phyloP scores from a whole-genome alignment of 2,329 filamentous ascomycete species.

The Seiridium unicorne region DNA sequence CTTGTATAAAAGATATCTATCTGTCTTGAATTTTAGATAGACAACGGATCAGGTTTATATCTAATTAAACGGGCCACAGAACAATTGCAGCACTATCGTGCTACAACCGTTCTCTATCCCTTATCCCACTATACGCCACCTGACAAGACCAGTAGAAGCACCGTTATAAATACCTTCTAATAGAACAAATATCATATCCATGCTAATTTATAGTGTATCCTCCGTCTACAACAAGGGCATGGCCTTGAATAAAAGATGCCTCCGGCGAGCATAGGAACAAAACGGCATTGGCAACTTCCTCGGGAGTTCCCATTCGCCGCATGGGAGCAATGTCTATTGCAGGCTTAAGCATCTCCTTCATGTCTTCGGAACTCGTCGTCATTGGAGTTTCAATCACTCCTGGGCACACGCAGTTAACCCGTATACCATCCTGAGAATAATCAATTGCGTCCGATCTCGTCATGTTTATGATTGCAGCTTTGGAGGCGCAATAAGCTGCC shows the following conservation, averaged over 20 bases:
- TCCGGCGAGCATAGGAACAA: slow-evolving; percentile 47
- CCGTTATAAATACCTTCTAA: too few species aligned
- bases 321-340: slow-evolving; percentile 47
- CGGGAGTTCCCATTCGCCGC: slow-evolving; percentile 46
- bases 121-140: too few species aligned
- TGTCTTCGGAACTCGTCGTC: slow-evolving; percentile 38
- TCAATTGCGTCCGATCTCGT: slow-evolving; percentile 56
- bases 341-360: slow-evolving; percentile 35
- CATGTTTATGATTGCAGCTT: slow-evolving; percentile 57
- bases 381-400: slow-evolving; percentile 46
- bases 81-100: too few species aligned
- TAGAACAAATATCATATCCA: not conserved
- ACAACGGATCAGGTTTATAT: too few species aligned
- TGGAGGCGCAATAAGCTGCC: slow-evolving; percentile 56
- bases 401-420: slow-evolving; percentile 37
- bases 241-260: slow-evolving; percentile 50
- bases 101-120: too few species aligned
- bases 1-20: too few species aligned
- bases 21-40: too few species aligned
- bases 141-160: too few species aligned
- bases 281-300: slow-evolving; percentile 48
- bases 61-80: too few species aligned
- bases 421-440: slow-evolving; percentile 42
- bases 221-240: slow-evolving; percentile 51
- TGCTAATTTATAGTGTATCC: slow-evolving; percentile 47